phyloP scores from a whole-genome alignment of 2,329 filamentous ascomycete species.

The Arthroderma sp. region DNA sequence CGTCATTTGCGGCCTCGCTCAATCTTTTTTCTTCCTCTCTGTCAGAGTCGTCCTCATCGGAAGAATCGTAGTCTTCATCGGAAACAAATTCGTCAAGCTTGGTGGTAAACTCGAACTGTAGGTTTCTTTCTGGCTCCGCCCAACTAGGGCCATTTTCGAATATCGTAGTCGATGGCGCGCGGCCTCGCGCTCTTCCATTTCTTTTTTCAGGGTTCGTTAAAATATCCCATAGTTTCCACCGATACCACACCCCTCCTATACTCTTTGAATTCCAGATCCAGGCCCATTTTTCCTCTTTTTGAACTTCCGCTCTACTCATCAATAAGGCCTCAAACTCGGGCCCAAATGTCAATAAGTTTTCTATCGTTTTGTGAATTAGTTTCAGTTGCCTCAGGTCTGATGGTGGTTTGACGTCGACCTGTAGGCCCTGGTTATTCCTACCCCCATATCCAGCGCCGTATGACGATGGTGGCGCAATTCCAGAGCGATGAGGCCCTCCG shows the following conservation, averaged over 20 bases:
- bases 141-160: slow-evolving; percentile 70
- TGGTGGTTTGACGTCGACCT: slow-evolving; percentile 64
- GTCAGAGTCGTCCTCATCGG: slow-evolving; percentile 62
- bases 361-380: slow-evolving; percentile 78
- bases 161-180: slow-evolving; percentile 39
- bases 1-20: slow-evolving; percentile 34
- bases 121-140: slow-evolving; percentile 58
- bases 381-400: slow-evolving; percentile 65
- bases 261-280: slow-evolving; percentile 85
- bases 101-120: slow-evolving; percentile 74
- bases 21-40: slow-evolving; percentile 35
- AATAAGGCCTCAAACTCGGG: slow-evolving; percentile 83
- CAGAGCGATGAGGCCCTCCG: slow-evolving; percentile 41
- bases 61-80: slow-evolving; percentile 75
- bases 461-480: slow-evolving; percentile 65
- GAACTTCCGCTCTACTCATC: slow-evolving; percentile 75
- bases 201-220: slow-evolving; percentile 51
- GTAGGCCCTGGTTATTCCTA: slow-evolving; percentile 41
- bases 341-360: slow-evolving; percentile 65
- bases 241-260: slow-evolving; percentile 74
- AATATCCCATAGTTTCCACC: slow-evolving; percentile 81
- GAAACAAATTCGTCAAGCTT: slow-evolving; percentile 66
- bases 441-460: slow-evolving; percentile 44
- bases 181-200: slow-evolving; percentile 21
- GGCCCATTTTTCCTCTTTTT: slow-evolving; percentile 78